A percentile compares a stretch with the other conserved stretches of the same genome.
Evolutionary conservation across 345 rosid species (phyloP).

Genomic region (Sonneratia alba): DNA sequence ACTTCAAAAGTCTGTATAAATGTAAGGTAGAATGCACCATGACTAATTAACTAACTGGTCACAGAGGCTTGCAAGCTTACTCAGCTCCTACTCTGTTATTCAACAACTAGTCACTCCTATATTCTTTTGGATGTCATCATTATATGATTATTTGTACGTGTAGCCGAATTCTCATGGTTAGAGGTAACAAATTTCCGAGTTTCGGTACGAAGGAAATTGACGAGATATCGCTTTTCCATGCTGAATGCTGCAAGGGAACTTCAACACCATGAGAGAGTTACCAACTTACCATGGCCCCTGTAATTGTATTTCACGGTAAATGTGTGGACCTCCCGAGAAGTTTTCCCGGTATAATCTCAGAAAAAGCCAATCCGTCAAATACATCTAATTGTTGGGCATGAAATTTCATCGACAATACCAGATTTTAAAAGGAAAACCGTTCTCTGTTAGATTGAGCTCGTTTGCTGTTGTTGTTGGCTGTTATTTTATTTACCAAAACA

Average conservation of each 20-base stretch:
- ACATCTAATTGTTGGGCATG: too few species aligned
- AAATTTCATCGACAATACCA: too few species aligned
- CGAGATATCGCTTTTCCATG: not conserved
- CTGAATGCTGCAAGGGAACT: not conserved
- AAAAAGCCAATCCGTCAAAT: too few species aligned
- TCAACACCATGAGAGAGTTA: not conserved
- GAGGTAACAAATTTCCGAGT: not conserved
- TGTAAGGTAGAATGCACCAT: not conserved
- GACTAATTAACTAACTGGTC: not conserved
- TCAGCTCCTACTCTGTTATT: not conserved
- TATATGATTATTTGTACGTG: not conserved
- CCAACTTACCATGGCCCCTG: too few species aligned
- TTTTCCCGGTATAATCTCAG: too few species aligned
- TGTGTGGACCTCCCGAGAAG: not conserved
- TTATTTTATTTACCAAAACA: too few species aligned
- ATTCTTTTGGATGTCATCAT: not conserved
- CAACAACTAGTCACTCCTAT: not conserved
- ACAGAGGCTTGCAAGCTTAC: not conserved
- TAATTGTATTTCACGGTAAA: too few species aligned
- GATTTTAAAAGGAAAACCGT: too few species aligned
- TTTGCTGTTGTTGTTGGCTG: too few species aligned
- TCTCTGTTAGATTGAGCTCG: too few species aligned
- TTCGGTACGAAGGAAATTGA: not conserved
- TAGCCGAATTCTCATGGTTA: not conserved
- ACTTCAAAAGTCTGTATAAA: not conserved